Percentiles rank a stretch among this genome's conserved stretches.
Conservation (phyloP, 2,329 filamentous ascomycete species). For the Fusarium sp. region DNA sequence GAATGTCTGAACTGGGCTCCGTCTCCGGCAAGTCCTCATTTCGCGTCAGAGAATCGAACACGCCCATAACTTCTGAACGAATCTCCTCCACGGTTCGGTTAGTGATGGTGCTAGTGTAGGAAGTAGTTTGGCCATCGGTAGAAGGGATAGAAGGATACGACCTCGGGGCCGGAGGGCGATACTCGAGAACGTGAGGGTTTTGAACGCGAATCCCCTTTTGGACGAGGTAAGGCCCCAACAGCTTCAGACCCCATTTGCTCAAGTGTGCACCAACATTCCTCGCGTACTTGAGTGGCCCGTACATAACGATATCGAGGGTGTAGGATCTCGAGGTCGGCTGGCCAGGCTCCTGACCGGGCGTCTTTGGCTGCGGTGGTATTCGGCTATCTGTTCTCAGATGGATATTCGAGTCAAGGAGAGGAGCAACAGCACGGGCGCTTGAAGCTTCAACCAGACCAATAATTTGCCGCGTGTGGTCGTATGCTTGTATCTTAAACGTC, state of each 20-base stretch:
- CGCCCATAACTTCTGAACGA: slow-evolving; percentile 81
- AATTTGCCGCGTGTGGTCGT: slow-evolving; percentile 75
- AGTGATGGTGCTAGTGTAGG: slow-evolving; percentile 47
- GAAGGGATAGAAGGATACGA: slow-evolving; percentile 43
- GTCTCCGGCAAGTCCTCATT: slow-evolving; percentile 80
- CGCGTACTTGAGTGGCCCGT: slow-evolving; percentile 76
- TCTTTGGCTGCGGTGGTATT: slow-evolving; percentile 73
- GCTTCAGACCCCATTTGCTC: slow-evolving; percentile 69
- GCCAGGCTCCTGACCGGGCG: slow-evolving; percentile 72
- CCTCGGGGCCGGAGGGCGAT: slow-evolving; percentile 54
- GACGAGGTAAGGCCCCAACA: slow-evolving; percentile 73
- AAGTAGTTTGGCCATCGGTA: slow-evolving; percentile 44
- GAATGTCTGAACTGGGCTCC: slow-evolving; percentile 71
- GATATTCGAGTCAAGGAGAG: slow-evolving; percentile 74
- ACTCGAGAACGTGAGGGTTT: slow-evolving; percentile 77
- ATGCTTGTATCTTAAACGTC: slow-evolving; percentile 73
- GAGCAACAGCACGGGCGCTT: slow-evolving; percentile 74
- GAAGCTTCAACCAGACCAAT: slow-evolving; percentile 81
- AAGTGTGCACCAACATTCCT: slow-evolving; percentile 75
- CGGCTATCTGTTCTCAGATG: slow-evolving; percentile 78
- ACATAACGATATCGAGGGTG: slow-evolving; percentile 78
- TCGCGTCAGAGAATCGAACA: slow-evolving; percentile 86
- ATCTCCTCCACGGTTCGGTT: slow-evolving; percentile 85
- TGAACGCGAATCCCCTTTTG: slow-evolving; percentile 75
- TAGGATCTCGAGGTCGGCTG: slow-evolving; percentile 69